phyloP scores from a whole-genome alignment of 1,284 basidiomycete genomes.

The Malassezia yamatoensis region DNA sequence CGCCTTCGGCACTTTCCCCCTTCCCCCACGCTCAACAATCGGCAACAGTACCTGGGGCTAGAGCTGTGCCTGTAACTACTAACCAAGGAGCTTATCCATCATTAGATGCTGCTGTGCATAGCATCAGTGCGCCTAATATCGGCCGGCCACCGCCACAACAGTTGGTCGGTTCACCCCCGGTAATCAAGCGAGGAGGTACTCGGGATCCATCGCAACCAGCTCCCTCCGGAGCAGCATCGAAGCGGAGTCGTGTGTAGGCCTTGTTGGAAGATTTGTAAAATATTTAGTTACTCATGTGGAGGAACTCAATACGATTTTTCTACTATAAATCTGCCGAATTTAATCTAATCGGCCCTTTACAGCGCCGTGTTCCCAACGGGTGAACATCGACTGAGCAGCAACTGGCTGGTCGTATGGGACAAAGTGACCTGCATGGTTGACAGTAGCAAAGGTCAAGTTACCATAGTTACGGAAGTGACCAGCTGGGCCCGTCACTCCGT shows the following conservation, averaged over 20 bases:
- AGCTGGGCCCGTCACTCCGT: constrained; percentile 14
- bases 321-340: neutral
- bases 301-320: neutral
- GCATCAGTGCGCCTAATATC: constrained; percentile 27
- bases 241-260: neutral
- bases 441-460: constrained; percentile 33
- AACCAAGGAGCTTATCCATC: constrained; percentile 12
- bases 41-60: neutral
- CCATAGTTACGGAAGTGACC: constrained; percentile 28
- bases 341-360: constrained; percentile 9
- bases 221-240: neutral
- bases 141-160: neutral
- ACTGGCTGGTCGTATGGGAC: constrained; percentile 39
- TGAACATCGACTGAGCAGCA: constrained; percentile 33
- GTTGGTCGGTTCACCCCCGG: neutral
- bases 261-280: too few relatives aligned
- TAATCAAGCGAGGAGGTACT: neutral
- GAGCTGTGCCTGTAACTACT: neutral
- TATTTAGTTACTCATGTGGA: neutral
- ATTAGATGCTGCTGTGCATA: constrained; percentile 31
- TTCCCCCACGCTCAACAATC: constrained; percentile 33
- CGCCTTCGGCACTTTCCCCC: constrained; percentile 39
- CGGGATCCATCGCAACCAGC: neutral
- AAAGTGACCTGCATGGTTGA: constrained; percentile 42
- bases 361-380: constrained; percentile 31